A percentile compares a stretch with the other conserved stretches of the same genome.
Conservation (phyloP, 202 grass and related monocot species). For the Schoenoplectus triqueter region DNA sequence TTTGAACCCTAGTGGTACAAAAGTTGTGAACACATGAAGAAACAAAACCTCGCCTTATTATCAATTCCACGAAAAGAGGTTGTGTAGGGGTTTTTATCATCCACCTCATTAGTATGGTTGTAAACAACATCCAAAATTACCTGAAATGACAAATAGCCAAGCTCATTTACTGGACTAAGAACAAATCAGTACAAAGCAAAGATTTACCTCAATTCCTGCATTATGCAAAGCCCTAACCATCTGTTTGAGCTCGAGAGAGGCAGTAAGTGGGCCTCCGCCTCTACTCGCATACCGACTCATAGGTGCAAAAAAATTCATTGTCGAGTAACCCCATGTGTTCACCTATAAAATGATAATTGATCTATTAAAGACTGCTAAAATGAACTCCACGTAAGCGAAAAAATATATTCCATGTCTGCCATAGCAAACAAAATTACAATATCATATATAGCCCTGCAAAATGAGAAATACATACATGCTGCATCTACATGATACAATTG, state of each 20-base stretch:
- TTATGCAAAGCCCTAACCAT: slow-evolving; percentile 98
- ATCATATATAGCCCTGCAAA: background rate
- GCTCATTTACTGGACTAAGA: slow-evolving; percentile 34
- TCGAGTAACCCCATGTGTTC: slow-evolving; percentile 99
- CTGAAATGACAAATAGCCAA: slow-evolving; percentile 43
- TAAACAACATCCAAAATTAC: slow-evolving; percentile 99
- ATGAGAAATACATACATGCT: background rate
- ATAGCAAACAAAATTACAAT: background rate
- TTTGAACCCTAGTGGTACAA: slow-evolving; percentile 15
- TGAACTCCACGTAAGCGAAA: background rate
- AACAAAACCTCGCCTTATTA: slow-evolving; percentile 62
- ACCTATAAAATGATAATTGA: slow-evolving; percentile 57
- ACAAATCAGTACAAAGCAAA: background rate
- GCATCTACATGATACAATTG: background rate
- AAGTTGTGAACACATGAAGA: slow-evolving; percentile 9
- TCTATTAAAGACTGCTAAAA: slow-evolving; percentile 25
- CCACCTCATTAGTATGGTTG: slow-evolving; percentile 96
- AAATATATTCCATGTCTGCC: background rate
- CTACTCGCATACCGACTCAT: slow-evolving; percentile 98
- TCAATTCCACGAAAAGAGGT: slow-evolving; percentile 98
- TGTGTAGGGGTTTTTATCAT: slow-evolving; percentile 78
- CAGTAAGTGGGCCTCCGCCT: slow-evolving; percentile 79
- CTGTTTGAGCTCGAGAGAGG: slow-evolving; percentile 86
- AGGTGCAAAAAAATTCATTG: slow-evolving; percentile 96
- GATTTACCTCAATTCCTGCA: slow-evolving; percentile 85